Conservation (phyloP, 495 filamentous ascomycete species). For the Hypomontagnella submonticulosa region DNA sequence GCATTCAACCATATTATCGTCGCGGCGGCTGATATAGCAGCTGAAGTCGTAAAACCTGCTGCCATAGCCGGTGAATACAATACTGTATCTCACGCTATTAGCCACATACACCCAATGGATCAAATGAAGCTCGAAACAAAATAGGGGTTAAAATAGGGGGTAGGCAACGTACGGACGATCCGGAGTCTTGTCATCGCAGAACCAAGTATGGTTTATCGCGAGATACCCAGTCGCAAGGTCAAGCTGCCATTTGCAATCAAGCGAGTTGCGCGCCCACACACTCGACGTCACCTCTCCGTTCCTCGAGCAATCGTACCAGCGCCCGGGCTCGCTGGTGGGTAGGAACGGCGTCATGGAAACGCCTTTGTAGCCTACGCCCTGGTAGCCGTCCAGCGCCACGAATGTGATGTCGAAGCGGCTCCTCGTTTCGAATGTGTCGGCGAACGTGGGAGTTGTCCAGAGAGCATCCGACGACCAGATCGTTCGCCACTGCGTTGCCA, state of each 20-base stretch:
- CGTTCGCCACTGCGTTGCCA: conserved; percentile 39
- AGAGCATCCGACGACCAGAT: conserved; percentile 12
- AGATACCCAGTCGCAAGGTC: conserved; percentile 38
- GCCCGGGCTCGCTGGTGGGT: conserved; percentile 23
- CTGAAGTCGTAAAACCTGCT: conserved; percentile 31
- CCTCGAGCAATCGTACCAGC: conserved; percentile 31
- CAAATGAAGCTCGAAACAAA: not conserved
- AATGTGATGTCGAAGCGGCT: conserved; percentile 13
- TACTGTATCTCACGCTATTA: conserved; percentile 14
- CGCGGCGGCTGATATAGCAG: conserved; percentile 26
- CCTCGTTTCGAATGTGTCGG: conserved; percentile 5
- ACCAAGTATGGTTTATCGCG: conserved; percentile 40
- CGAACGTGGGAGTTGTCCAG: conserved; percentile 17
- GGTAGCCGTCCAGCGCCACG: conserved; percentile 24
- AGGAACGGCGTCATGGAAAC: conserved; percentile 22
- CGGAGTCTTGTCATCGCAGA: conserved; percentile 38
- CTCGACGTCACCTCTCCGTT: conserved; percentile 5
- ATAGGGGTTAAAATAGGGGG: not conserved
- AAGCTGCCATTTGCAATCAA: conserved; percentile 39
- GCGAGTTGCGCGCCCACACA: conserved; percentile 20
- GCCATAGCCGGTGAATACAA: conserved; percentile 28
- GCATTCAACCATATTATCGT: conserved; percentile 20
- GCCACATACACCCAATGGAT: not conserved
- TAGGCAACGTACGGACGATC: conserved; percentile 28
- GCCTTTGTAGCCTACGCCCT: conserved; percentile 10